Evolutionary conservation across 1,284 basidiomycete species (phyloP), one percentile per base, ranked within the genome.

Genomic region (Wolfiporia cocos): DNA sequence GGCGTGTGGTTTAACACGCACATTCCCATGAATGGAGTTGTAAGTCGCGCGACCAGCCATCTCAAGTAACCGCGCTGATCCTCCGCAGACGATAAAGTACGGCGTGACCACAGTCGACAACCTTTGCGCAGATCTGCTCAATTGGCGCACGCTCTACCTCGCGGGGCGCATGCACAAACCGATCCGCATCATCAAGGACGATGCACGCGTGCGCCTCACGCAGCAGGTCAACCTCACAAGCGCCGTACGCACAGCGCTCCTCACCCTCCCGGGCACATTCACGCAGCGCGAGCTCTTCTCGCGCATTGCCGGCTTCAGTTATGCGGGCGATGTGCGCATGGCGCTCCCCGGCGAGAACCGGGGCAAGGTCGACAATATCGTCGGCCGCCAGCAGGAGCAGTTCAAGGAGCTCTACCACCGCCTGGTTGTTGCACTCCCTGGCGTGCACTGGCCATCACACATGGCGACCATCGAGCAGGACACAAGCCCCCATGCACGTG

Each of bases 101-200:
- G 95, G 95, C n/a, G 84, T 98, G 20, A 93, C 95, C 24, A 92
- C 90, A 0, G 78, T 96, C 6, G 89, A 95, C 53, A 85, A 84
- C 43, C 75, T 99, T 22, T 92, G 88, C 53, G 75, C 81, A 1
- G 96, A 99, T 61, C 69, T 99, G 31, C 72, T 94, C 32, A 88
- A 92, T 56, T 99, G 96, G 95, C 78, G 83, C 34, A 83, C 91
- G 15, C 76, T 99, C 6, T 99, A 99, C 64, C 80, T 97, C 34
- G 87, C 92, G 1, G 96, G 95, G 0, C 77, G 95, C 18, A 92
- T 99, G 82, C 95, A 99, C 67, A 99, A 99, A 64, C 95, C 96
- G 0, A 73, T 93, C 37, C 80, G 90, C 34, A 90, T 93, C 52
- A 86, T 96, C 62, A 82, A 78, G 57, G 85, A 91, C 56, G 87